Conservation (phyloP, 106 monocot species). For the Chionographis japonica region DNA sequence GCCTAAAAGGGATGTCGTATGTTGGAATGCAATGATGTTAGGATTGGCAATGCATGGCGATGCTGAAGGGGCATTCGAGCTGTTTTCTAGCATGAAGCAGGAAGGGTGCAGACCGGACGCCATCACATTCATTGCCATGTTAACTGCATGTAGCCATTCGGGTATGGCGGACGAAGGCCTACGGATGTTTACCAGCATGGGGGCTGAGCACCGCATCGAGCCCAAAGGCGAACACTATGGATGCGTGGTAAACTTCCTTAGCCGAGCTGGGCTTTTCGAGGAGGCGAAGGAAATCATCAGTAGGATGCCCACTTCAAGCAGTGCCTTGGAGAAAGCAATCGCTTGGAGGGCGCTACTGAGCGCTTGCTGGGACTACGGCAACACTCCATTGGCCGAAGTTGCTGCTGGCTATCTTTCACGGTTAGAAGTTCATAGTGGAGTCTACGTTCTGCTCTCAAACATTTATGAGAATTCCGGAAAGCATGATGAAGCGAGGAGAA, state of each 20-base stretch:
- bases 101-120: conserved; percentile 30
- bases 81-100: conserved; percentile 25
- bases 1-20: conserved; percentile 23
- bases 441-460: conserved; percentile 33
- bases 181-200: conserved; percentile 25
- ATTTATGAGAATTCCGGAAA: conserved; percentile 21
- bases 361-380: conserved; percentile 22
- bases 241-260: conserved; percentile 34
- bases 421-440: conserved; percentile 23
- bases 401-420: conserved; percentile 19
- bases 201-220: conserved; percentile 5
- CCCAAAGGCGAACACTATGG: conserved; percentile 32
- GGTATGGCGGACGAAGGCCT: conserved; percentile 38
- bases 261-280: conserved; percentile 25
- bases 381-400: conserved; percentile 11
- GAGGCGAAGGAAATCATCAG: conserved; percentile 22
- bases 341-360: conserved; percentile 40
- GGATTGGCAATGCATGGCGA: conserved; percentile 47
- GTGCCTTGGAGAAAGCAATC: conserved; percentile 14
- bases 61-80: conserved; percentile 21
- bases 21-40: conserved; percentile 53
- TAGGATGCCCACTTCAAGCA: conserved; percentile 15
- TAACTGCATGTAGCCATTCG: conserved; percentile 50
- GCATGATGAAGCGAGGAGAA: conserved; percentile 4
- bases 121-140: conserved; percentile 34